Conservation (phyloP, 768 basidiomycete species). For the Roridomyces roridus region DNA sequence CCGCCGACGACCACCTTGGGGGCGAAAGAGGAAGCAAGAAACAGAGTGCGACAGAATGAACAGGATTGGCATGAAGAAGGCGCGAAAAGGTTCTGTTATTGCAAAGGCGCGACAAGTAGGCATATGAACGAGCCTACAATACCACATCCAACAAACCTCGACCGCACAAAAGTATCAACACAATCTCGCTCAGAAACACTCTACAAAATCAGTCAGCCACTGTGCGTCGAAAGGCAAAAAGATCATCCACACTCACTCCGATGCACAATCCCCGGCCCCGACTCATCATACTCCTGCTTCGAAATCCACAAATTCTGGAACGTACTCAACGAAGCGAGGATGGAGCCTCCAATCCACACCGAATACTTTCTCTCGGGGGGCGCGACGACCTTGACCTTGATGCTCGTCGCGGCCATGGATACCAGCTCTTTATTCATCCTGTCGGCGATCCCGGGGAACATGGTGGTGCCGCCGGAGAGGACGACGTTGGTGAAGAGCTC, state of each 20-base stretch:
- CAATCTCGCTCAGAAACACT: neutral
- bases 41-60: no score
- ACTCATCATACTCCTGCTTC: conserved; percentile 27
- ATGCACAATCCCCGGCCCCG: conserved; percentile 21
- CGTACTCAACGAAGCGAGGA: conserved; percentile 22
- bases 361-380: conserved; percentile 76
- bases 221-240: neutral
- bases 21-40: no score
- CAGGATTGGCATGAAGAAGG: no score
- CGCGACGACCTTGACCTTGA: conserved; percentile 66
- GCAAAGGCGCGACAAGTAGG: no score
- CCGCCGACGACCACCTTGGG: no score
- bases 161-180: no score
- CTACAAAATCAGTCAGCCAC: neutral
- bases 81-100: no score
- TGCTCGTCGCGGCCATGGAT: conserved; percentile 63
- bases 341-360: conserved; percentile 29
- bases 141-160: no score
- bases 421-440: conserved; percentile 77
- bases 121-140: no score
- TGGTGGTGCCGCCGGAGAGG: conserved; percentile 25
- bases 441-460: conserved; percentile 41
- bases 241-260: conserved; percentile 20
- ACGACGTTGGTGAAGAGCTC: conserved; percentile 21
- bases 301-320: conserved; percentile 25